Base-by-base conservation (phyloP, 305 asterid species). In the Caryopteris hybrid region DNA sequence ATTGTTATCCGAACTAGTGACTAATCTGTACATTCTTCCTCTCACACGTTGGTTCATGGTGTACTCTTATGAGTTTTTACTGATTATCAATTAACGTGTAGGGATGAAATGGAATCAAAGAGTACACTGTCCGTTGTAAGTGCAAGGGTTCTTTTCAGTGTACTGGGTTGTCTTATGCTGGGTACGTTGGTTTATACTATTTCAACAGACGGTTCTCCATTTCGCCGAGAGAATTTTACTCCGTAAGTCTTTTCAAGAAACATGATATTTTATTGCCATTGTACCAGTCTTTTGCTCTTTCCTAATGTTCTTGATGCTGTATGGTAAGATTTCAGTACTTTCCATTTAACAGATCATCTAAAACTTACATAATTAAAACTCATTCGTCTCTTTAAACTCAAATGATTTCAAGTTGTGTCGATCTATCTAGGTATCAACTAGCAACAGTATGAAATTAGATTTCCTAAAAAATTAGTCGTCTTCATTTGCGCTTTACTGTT, bases 141-240 rank as follows among this genome's bases (percentile, higher is more conserved):
- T 61, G 96, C 86, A 18, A 79, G 84, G 83, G 29, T 84, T 73
- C 68, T 90, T 45, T 92, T 83, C 78, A 61, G 80, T 67, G 68
- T 74, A 59, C 70, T 90, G 88, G 91, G 97, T 18, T 85, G 81
- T 78, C 62, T 90, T 74, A 90, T 92, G 97, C 75, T 92, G 55
- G 95, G 83, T 66, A 80, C 89, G 13, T 70, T 92, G 78, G 53
- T 78, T 65, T 90, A 92, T 72, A 85, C 90, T 51, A 69, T 85
- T 61, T 76, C 50, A 42, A 84, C 83, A 1, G 91, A 83, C 79
- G 97, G 98, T 57, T 82, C 95, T 64, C 98, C 98, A 17, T 92
- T 90, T 74, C 95, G 88, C 78, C 58, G 2, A 70, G 96, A 77
- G 38, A 6, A 82, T 72, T 69, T 79, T 13, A 86, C 91, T 56